These are phyloP conservation scores for Delonix regia DNA, from an alignment of 306 rosid species.

Conservation along the genomic window DNA sequence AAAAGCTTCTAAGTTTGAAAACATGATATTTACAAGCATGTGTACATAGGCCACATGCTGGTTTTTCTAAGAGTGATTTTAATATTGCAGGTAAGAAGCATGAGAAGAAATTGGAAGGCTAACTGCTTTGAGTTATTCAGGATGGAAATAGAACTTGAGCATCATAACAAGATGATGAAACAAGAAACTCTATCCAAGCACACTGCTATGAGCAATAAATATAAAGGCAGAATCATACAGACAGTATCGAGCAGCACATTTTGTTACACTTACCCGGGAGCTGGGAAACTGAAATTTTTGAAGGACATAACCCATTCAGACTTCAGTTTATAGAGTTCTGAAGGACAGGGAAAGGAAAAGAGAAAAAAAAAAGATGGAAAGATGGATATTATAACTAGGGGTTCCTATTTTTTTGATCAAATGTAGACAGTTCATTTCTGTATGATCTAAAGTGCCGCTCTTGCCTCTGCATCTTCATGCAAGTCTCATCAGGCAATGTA, in stretches of 20 bases:
- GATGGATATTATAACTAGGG: constrained; percentile 14
- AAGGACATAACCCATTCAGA: constrained; percentile 22
- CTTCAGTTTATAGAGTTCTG: constrained; percentile 19
- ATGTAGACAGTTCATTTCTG: constrained; percentile 34
- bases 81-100: constrained; percentile 63
- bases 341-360: constrained; percentile 20
- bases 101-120: constrained; percentile 45
- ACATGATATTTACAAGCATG: neutral
- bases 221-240: constrained; percentile 15
- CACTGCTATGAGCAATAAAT: constrained; percentile 37
- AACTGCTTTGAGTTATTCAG: neutral
- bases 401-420: constrained; percentile 39
- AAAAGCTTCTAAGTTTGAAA: neutral
- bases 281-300: constrained; percentile 29
- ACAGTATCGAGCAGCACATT: constrained; percentile 29
- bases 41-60: neutral
- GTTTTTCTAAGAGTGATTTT: constrained; percentile 16
- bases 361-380: no score
- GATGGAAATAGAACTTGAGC: constrained; percentile 19
- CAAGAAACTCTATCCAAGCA: constrained; percentile 9
- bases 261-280: constrained; percentile 32
- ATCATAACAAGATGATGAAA: constrained; percentile 25
- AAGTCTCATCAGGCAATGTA: constrained; percentile 11
- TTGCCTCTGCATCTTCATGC: constrained; percentile 1
- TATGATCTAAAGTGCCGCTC: constrained; percentile 16